These are phyloP conservation scores for Penicillium hordei DNA, from an alignment of 2,329 filamentous ascomycete species.

Conservation along the genomic window DNA sequence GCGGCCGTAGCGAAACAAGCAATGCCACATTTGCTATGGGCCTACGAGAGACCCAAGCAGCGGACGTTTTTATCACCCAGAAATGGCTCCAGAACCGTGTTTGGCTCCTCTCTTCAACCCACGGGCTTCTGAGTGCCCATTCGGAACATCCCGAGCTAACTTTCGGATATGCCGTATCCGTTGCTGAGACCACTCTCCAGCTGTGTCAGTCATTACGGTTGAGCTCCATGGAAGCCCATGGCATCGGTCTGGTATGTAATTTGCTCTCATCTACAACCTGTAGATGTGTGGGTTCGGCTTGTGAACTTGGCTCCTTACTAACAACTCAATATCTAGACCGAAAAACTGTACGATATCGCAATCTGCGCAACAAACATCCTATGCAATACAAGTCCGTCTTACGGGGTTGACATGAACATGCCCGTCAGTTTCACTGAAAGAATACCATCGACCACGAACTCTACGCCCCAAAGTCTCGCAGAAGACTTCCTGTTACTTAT, in stretches of 20 bases:
- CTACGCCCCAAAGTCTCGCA: conserved; percentile 25
- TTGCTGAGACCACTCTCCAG: conserved; percentile 38
- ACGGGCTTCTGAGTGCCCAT: conserved; percentile 37
- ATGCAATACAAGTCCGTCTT: conserved; percentile 28
- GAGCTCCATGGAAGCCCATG: conserved; percentile 46
- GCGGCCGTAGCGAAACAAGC: conserved; percentile 18
- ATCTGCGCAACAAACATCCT: conserved; percentile 33
- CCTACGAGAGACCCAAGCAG: conserved; percentile 42
- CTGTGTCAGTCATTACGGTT: conserved; percentile 35
- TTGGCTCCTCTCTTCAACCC: conserved; percentile 44
- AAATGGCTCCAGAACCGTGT: conserved; percentile 47
- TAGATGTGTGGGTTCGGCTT: neutral
- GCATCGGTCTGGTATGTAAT: conserved; percentile 39
- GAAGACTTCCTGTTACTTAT: conserved; percentile 36
- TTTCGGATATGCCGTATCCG: conserved; percentile 38
- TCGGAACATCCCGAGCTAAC: conserved; percentile 41
- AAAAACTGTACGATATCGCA: conserved; percentile 44
- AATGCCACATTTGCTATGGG: conserved; percentile 28
- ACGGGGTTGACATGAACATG: conserved; percentile 14
- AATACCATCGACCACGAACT: conserved; percentile 12
- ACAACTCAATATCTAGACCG: conserved; percentile 26
- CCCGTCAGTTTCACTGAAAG: conserved; percentile 15
- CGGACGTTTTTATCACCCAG: conserved; percentile 45
- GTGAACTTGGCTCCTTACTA: neutral
- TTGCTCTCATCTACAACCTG: neutral